Evolutionary conservation across 2,329 filamentous ascomycete species (phyloP).

Genomic region (Septoria petroselini): DNA sequence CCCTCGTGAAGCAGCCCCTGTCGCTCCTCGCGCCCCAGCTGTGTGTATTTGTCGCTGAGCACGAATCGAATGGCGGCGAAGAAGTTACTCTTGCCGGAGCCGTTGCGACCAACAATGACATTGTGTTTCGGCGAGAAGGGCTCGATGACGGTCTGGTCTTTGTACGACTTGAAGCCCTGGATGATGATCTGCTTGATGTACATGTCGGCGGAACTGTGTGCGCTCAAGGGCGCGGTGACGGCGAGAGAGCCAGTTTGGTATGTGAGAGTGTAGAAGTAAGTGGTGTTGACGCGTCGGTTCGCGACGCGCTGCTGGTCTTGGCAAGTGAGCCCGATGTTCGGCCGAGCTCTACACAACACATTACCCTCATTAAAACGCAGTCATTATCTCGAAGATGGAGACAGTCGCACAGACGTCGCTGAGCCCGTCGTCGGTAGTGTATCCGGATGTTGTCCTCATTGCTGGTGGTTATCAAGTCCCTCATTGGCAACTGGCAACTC

Average conservation of each 20-base stretch:
- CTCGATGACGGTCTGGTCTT: conserved; percentile 98
- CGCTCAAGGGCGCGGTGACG: conserved; percentile 5
- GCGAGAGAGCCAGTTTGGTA: conserved; percentile 1
- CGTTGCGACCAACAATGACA: conserved; percentile 98
- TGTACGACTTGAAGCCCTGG: conserved; percentile 96
- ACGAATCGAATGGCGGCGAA: conserved; percentile 99
- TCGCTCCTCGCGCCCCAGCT: conserved; percentile 92
- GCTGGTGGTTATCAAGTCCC: no score
- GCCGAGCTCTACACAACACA: no score
- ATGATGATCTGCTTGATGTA: conserved; percentile 99
- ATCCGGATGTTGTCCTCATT: no score
- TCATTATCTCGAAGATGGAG: no score
- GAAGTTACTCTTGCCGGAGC: conserved; percentile 99
- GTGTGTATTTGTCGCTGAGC: conserved; percentile 86
- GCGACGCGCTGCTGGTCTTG: no score
- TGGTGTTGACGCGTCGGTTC: no score
- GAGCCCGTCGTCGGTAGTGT: no score
- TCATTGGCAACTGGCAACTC: no score
- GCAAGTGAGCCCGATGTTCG: no score
- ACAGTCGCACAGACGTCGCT: no score
- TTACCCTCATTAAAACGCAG: no score
- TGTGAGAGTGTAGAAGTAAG: background rate
- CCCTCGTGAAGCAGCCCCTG: conserved; percentile 97
- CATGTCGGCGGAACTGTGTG: conserved; percentile 52
- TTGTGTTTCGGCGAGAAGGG: conserved; percentile 97